These are phyloP conservation scores for Microsporum canis DNA, from an alignment of 2,329 filamentous ascomycete species.

Conservation along the genomic window DNA sequence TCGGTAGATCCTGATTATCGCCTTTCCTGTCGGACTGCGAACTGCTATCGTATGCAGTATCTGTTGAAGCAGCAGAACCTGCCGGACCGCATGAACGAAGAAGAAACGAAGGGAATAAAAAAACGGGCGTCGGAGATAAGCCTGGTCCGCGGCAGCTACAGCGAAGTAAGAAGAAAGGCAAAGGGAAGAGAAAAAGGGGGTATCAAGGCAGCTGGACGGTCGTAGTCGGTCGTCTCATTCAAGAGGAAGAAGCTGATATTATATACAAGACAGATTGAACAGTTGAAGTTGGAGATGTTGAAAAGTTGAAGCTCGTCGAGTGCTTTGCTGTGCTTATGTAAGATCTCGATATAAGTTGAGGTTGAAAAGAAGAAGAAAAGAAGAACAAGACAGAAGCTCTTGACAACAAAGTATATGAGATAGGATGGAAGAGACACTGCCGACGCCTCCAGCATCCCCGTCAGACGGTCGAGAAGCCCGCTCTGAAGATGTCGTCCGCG, in stretches of 20 bases:
- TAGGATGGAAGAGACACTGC: conserved; percentile 10
- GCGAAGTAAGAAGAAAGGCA: neutral
- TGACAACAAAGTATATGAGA: neutral
- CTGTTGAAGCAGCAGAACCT: conserved; percentile 18
- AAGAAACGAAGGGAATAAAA: neutral
- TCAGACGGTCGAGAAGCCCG: conserved; percentile 12
- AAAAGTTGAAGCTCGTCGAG: neutral
- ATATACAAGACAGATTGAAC: neutral
- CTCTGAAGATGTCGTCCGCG: conserved; percentile 21
- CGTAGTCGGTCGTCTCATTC: neutral
- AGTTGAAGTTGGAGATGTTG: neutral
- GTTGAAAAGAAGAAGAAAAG: neutral
- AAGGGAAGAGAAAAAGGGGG: neutral
- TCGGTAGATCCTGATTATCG: neutral
- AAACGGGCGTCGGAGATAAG: conserved; percentile 11
- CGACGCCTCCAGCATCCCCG: conserved; percentile 14
- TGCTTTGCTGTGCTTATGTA: neutral
- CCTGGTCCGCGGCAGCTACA: neutral
- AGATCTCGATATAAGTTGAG: neutral
- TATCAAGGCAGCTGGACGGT: neutral
- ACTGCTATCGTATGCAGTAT: conserved; percentile 16
- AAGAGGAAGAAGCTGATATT: neutral
- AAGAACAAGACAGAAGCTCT: neutral
- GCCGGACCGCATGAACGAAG: conserved; percentile 10
- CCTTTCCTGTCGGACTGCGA: neutral